Conservation (phyloP, 495 filamentous ascomycete species). For the Glarea lozoyensis region DNA sequence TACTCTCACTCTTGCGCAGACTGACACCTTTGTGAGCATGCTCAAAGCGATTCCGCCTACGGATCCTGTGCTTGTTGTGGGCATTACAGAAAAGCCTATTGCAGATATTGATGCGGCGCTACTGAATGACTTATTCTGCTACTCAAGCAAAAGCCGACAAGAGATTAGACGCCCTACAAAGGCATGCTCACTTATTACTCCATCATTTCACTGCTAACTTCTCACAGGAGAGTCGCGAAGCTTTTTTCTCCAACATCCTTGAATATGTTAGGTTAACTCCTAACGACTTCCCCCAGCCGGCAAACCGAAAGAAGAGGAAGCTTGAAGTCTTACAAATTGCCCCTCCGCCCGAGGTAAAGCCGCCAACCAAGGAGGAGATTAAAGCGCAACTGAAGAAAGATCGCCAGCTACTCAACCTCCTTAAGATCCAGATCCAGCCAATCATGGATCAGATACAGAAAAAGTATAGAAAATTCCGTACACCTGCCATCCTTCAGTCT, state of each 20-base stretch:
- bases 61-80: constrained; percentile 81
- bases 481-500: constrained; percentile 62
- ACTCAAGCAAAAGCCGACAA: constrained; percentile 67
- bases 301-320: constrained; percentile 75
- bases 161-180: constrained; percentile 54
- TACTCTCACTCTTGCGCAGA: constrained; percentile 53
- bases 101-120: constrained; percentile 47
- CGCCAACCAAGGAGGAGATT: constrained; percentile 63
- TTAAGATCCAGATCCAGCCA: constrained; percentile 81
- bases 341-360: constrained; percentile 53
- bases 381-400: constrained; percentile 75
- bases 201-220: constrained; percentile 23
- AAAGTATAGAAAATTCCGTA: constrained; percentile 74
- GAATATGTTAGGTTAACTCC: constrained; percentile 69
- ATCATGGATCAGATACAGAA: constrained; percentile 93
- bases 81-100: constrained; percentile 58
- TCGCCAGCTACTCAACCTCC: constrained; percentile 64
- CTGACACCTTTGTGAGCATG: constrained; percentile 72
- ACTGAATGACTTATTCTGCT: constrained; percentile 72
- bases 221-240: constrained; percentile 46
- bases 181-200: constrained; percentile 28
- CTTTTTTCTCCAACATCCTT: constrained; percentile 69
- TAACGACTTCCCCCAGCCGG: constrained; percentile 74
- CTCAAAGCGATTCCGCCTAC: constrained; percentile 71
- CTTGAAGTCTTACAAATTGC: constrained; percentile 70